Evolutionary conservation across 1,139 yeast species (phyloP).

Genomic region (Magnusiomyces suaveolens): DNA sequence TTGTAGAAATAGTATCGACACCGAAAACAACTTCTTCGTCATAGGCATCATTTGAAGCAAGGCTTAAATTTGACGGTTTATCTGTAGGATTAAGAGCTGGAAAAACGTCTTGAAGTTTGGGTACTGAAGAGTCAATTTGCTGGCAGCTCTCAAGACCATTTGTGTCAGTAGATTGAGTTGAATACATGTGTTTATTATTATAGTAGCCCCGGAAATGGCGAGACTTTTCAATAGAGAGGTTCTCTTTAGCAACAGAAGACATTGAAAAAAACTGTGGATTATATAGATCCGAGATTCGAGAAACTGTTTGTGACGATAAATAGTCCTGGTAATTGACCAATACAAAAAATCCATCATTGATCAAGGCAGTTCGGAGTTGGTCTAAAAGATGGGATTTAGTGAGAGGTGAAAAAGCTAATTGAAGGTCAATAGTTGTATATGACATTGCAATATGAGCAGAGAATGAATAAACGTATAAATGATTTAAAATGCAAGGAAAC

Average conservation of each 20-base stretch:
- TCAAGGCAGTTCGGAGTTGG: slow-evolving; percentile 8
- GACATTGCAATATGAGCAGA: not conserved
- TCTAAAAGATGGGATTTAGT: slow-evolving; percentile 7
- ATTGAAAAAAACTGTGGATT: slow-evolving; percentile 1
- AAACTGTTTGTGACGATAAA: not conserved
- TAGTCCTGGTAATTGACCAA: slow-evolving; percentile 5
- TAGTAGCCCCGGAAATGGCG: slow-evolving; percentile 10
- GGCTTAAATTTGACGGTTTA: too few species aligned
- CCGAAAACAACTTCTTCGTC: slow-evolving; percentile 9
- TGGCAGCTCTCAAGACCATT: not conserved
- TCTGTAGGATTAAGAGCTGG: not conserved
- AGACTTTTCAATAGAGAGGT: slow-evolving; percentile 7
- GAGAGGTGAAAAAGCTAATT: slow-evolving; percentile 9
- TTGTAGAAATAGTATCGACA: slow-evolving; percentile 3
- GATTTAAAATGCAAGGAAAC: not conserved
- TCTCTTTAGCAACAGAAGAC: not conserved
- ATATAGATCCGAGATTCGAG: not conserved
- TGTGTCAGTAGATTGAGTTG: not conserved
- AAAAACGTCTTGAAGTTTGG: not conserved
- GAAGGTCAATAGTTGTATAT: slow-evolving; percentile 8
- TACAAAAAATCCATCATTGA: slow-evolving; percentile 13
- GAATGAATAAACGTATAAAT: not conserved
- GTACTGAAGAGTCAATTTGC: not conserved
- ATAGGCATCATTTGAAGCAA: not conserved
- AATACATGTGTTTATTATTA: not conserved